Conservation (phyloP, 2,329 filamentous ascomycete species). For the Sordariomycetes sp. region DNA sequence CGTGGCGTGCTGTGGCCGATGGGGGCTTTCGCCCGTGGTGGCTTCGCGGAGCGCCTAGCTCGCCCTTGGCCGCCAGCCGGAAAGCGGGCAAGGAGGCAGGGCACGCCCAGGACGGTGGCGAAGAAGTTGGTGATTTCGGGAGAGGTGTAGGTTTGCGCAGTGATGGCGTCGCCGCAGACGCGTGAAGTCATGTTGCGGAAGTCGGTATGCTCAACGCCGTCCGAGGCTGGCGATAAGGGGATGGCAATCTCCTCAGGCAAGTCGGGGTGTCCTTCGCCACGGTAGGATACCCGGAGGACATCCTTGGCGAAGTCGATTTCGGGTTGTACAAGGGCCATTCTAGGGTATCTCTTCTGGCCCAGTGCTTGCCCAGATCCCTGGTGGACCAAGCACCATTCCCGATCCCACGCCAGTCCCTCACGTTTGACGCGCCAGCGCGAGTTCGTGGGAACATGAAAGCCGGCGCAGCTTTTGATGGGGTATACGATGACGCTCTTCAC, state of each 20-base stretch:
- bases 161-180: conserved; percentile 75
- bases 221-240: conserved; percentile 59
- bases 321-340: conserved; percentile 77
- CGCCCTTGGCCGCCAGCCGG: conserved; percentile 53
- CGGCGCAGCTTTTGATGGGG: conserved; percentile 89
- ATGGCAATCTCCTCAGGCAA: conserved; percentile 31
- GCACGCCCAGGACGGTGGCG: conserved; percentile 60
- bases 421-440: conserved; percentile 63
- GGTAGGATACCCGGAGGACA: conserved; percentile 49
- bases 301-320: conserved; percentile 59
- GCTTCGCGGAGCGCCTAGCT: conserved; percentile 59
- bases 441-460: conserved; percentile 56
- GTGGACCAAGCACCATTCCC: conserved; percentile 93
- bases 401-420: conserved; percentile 86
- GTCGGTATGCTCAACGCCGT: conserved; percentile 32
- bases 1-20: conserved; percentile 4
- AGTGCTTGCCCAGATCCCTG: conserved; percentile 73
- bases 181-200: conserved; percentile 40
- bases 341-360: conserved; percentile 79
- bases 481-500: conserved; percentile 66
- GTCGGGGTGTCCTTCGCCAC: conserved; percentile 17
- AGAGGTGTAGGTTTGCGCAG: conserved; percentile 60
- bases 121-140: conserved; percentile 65
- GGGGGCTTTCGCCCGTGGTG: conserved; percentile 48
- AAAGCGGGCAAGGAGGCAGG: conserved; percentile 77